A percentile compares a stretch with the other conserved stretches of the same genome.
Conservation (phyloP, 805 yeast genomes). For the Wickerhamiella galacta region DNA sequence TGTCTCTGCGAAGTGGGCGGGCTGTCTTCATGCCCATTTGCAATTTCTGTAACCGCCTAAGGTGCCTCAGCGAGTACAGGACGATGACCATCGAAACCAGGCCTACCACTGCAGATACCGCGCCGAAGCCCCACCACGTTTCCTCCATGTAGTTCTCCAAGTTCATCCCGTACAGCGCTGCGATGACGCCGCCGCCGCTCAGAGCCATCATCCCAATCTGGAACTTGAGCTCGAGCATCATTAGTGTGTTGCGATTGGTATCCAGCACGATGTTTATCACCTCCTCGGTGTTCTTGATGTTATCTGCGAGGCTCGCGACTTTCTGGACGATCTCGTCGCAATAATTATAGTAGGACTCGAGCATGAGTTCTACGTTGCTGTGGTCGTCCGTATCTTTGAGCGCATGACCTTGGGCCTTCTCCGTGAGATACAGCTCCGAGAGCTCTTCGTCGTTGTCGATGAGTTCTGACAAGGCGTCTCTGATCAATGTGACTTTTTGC, state of each 20-base stretch:
- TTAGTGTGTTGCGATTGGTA: conserved; percentile 81
- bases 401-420: conserved; percentile 29
- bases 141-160: conserved; percentile 85
- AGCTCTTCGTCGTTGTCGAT: conserved; percentile 78
- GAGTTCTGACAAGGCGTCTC: conserved; percentile 73
- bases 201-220: conserved; percentile 70
- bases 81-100: conserved; percentile 32
- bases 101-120: conserved; percentile 31
- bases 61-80: conserved; percentile 34
- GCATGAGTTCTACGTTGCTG: conserved; percentile 72
- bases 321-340: conserved; percentile 90
- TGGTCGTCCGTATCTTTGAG: conserved; percentile 40
- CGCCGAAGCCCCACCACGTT: conserved; percentile 46
- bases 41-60: conserved; percentile 52
- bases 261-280: conserved; percentile 85
- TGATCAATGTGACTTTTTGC: conserved; percentile 64
- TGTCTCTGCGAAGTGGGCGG: not conserved
- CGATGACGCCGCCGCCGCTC: conserved; percentile 64
- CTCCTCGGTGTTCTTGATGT: conserved; percentile 85
- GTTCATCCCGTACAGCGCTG: conserved; percentile 92
- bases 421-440: conserved; percentile 65
- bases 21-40: conserved; percentile 30
- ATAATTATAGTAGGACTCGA: conserved; percentile 82
- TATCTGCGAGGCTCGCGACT: conserved; percentile 57
- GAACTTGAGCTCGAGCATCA: conserved; percentile 72